These are phyloP conservation scores for Tylopilus vinaceipallidus DNA, from an alignment of 768 basidiomycete species.

Conservation along the genomic window DNA sequence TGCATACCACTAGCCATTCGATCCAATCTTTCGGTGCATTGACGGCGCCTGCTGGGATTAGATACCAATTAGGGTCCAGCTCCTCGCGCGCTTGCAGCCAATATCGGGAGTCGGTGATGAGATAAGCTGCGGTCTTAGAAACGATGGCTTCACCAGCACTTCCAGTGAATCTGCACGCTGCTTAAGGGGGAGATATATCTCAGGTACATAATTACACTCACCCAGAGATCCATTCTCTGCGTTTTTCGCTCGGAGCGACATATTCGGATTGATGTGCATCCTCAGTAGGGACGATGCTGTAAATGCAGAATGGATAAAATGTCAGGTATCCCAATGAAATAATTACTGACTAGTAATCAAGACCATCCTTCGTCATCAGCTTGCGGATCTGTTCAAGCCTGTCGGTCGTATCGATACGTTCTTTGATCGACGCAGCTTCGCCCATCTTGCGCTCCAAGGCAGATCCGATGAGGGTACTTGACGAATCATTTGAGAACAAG, in stretches of 20 bases:
- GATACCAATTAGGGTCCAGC: conserved; percentile 70
- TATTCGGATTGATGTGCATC: conserved; percentile 87
- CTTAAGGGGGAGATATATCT: conserved; percentile 21
- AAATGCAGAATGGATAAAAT: conserved; percentile 8
- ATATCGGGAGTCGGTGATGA: conserved; percentile 80
- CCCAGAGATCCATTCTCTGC: conserved; percentile 78
- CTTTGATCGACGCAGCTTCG: conserved; percentile 54
- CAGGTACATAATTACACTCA: conserved; percentile 40
- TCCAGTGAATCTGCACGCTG: conserved; percentile 51
- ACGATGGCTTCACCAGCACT: conserved; percentile 72
- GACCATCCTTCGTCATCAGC: conserved; percentile 61
- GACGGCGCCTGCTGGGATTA: conserved; percentile 55
- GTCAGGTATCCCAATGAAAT: background rate
- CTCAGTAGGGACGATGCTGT: conserved; percentile 73
- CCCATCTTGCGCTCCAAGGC: conserved; percentile 68
- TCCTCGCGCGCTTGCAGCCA: conserved; percentile 76
- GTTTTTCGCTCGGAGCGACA: conserved; percentile 71
- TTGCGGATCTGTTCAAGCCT: conserved; percentile 61
- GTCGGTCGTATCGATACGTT: conserved; percentile 55
- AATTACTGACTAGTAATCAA: conserved; percentile 72
- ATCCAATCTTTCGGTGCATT: conserved; percentile 70
- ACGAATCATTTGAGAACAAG: conserved; percentile 57
- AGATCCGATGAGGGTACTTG: conserved; percentile 73
- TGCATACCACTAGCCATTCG: conserved; percentile 68
- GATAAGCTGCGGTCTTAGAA: conserved; percentile 63